Evolutionary conservation across 1,139 yeast genomes (phyloP), one percentile per base, ranked within the genome.

Genomic region (Trichomonascaceae sp.): DNA sequence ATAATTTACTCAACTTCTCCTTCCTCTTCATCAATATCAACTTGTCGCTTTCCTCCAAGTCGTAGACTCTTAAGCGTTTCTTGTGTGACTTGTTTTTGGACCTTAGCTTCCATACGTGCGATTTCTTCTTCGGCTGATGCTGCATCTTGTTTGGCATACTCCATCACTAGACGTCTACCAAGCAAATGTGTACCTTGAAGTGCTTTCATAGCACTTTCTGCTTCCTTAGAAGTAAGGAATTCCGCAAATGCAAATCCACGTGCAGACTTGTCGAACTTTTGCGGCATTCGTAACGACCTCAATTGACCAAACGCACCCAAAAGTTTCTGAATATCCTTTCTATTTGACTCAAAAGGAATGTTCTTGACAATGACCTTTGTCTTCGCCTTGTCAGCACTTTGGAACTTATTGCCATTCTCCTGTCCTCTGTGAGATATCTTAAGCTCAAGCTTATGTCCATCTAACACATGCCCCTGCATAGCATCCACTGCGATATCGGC

Each of bases 191-290:
- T 96, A 58, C 99, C 99, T 69, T 85, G 87, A 61, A 93, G 79
- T 68, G 91, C 95, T 63, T 84, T 84, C 91, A 93, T 87, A n/a
- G 98, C 99, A 67, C 78, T 83, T 68, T 87, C 96, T 1, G 99
- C 98, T 70, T 93, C 99, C 70, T 90, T 88, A 45, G 89, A 79
- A 48, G 95, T 76, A 18, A 86, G 76, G 66, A 87, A 95, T 71
- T 93, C 99, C 49, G 95, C 96, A 70, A 93, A 93, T 0, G 99
- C 99, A 75, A 93, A 93, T 68, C 99, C 99, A 69, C 99, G 83
- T 15, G 97, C 96, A 39, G 91, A 81, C 69, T 86, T 87, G 77
- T 93, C 95, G 75, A 91, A 90, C 70, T 95, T 95, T 80, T 87
- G 87, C 30, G 99, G 99, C 51, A 93, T 93, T 68, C 99, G 85